Evolutionary conservation across 768 basidiomycete species (phyloP).

Genomic region (Podaxis sp.): DNA sequence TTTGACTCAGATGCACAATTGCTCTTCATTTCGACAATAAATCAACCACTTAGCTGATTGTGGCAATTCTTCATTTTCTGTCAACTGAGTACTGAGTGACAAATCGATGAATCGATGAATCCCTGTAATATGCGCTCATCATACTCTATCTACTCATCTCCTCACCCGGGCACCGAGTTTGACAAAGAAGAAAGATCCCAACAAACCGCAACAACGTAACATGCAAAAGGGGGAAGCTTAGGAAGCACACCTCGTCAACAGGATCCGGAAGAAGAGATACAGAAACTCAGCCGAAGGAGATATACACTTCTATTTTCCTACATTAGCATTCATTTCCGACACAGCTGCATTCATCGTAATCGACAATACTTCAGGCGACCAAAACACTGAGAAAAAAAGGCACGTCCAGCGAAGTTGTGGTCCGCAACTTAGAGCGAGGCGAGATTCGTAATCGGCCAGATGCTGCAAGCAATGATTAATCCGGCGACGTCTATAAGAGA

Average conservation of each 20-base stretch:
- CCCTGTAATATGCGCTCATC: background rate
- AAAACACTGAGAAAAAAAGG: background rate
- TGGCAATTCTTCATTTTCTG: background rate
- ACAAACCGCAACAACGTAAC: background rate
- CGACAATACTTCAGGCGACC: background rate
- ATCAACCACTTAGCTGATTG: background rate
- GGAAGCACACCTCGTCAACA: background rate
- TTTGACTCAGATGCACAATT: background rate
- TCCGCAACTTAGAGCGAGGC: slow-evolving; percentile 45
- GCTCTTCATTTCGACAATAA: background rate
- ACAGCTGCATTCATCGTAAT: background rate
- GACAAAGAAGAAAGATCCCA: background rate
- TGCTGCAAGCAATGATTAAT: slow-evolving; percentile 37
- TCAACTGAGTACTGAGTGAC: background rate
- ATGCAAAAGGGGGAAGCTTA: background rate
- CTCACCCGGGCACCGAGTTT: background rate
- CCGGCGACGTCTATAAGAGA: slow-evolving; percentile 1
- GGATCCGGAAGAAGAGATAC: background rate
- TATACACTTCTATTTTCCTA: slow-evolving; percentile 1
- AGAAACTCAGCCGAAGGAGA: background rate
- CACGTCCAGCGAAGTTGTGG: background rate
- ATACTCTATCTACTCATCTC: background rate
- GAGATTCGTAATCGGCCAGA: slow-evolving; percentile 74
- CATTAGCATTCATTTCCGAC: background rate
- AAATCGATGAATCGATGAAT: too few species aligned